Percentiles rank a stretch among this genome's conserved stretches.
Conservation (phyloP, 345 rosid genomes). For the Euphorbia pulcherrima region DNA sequence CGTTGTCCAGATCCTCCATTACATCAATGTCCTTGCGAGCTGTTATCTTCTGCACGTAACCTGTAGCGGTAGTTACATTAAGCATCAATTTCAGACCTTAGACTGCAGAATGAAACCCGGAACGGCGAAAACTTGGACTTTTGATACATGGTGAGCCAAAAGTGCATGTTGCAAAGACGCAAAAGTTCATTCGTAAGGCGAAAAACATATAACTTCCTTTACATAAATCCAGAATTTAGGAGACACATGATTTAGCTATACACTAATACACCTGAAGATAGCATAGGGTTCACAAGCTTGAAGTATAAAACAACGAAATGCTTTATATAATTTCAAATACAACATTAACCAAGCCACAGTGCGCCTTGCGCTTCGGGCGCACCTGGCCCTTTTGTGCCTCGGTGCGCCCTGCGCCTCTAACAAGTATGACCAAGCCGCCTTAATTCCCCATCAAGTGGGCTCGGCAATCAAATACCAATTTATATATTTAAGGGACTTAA, state of each 20-base stretch:
- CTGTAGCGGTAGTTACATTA: conserved; percentile 35
- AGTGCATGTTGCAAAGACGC: neutral
- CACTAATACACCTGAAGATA: neutral
- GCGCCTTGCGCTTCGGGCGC: no score
- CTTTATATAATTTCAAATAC: no score
- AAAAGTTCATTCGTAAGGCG: neutral
- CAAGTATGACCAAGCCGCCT: no score
- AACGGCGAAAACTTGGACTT: neutral
- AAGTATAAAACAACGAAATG: neutral
- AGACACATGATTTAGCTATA: neutral
- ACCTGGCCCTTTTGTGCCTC: no score
- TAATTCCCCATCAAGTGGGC: no score
- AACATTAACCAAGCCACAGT: no score
- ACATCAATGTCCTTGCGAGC: conserved; percentile 72
- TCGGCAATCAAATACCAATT: no score
- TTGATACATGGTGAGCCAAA: neutral
- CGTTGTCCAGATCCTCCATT: conserved; percentile 81
- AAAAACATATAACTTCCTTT: neutral
- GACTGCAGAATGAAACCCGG: neutral
- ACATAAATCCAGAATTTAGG: neutral
- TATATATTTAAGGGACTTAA: no score
- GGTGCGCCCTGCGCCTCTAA: no score
- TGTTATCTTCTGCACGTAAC: conserved; percentile 92
- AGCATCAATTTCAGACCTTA: neutral
- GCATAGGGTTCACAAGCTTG: neutral